Conservation (phyloP, 805 yeast genomes). For the Candida vartiovaarae region DNA sequence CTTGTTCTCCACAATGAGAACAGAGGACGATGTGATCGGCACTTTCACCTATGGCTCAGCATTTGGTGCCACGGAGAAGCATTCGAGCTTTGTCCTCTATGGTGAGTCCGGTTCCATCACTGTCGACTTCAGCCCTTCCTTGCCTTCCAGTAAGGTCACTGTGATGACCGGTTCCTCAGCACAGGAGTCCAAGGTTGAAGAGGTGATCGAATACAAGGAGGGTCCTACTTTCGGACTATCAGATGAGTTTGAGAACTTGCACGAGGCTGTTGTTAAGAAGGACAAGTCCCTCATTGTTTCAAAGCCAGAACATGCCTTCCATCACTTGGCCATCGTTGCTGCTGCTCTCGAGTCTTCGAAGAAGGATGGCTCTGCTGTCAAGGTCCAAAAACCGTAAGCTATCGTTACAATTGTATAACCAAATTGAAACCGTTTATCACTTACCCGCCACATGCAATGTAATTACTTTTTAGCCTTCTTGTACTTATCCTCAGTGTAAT, state of each 20-base stretch:
- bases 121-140: constrained; percentile 50
- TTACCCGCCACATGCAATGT: background rate
- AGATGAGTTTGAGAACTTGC: constrained; percentile 47
- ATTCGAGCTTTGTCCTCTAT: constrained; percentile 57
- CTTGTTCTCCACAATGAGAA: constrained; percentile 65
- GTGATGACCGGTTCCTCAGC: constrained; percentile 25
- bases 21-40: constrained; percentile 68
- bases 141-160: constrained; percentile 28
- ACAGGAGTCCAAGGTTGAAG: constrained; percentile 16
- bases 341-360: constrained; percentile 73
- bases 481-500: constrained; percentile 61
- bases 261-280: constrained; percentile 51
- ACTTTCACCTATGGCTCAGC: constrained; percentile 23
- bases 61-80: constrained; percentile 75
- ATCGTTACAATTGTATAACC: background rate
- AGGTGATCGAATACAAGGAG: constrained; percentile 24
- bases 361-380: constrained; percentile 43
- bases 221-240: constrained; percentile 49
- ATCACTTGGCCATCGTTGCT: constrained; percentile 84
- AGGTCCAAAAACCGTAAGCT: constrained; percentile 30
- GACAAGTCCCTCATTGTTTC: constrained; percentile 52
- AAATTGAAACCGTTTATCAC: background rate
- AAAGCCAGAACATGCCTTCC: constrained; percentile 79
- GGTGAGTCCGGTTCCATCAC: constrained; percentile 75
- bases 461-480: constrained; percentile 23